phyloP scores from a whole-genome alignment of 2,329 filamentous ascomycete genomes.

The Alternaria arborescens region DNA sequence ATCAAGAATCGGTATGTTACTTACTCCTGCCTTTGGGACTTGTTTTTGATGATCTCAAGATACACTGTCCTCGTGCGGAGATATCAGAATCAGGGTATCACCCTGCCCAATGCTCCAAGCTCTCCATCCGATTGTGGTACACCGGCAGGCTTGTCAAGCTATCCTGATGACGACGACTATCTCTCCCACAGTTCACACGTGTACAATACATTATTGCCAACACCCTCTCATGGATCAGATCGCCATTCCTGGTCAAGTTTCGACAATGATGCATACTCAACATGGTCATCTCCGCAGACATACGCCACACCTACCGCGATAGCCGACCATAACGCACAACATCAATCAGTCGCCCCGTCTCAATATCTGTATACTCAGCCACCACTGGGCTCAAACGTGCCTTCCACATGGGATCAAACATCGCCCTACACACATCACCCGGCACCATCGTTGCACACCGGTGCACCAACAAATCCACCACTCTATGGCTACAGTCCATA shows the following conservation, averaged over 20 bases:
- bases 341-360: slow-evolving; percentile 14
- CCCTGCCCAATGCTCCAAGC: slow-evolving; percentile 32
- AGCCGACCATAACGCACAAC: slow-evolving; percentile 15
- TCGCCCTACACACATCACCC: slow-evolving; percentile 26
- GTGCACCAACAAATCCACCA: slow-evolving; percentile 18
- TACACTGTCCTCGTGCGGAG: slow-evolving; percentile 45
- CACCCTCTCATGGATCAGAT: slow-evolving; percentile 28
- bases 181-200: slow-evolving; percentile 20
- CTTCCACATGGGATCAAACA: slow-evolving; percentile 29
- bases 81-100: slow-evolving; percentile 43
- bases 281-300: slow-evolving; percentile 35
- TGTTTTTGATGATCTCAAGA: slow-evolving; percentile 16
- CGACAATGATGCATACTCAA: slow-evolving; percentile 28
- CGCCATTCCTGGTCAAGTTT: slow-evolving; percentile 33
- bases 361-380: slow-evolving; percentile 23
- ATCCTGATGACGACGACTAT: slow-evolving; percentile 33
- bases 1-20: slow-evolving; percentile 50
- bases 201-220: slow-evolving; percentile 30
- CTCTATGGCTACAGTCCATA: slow-evolving; percentile 27
- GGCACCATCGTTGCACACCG: slow-evolving; percentile 26
- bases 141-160: slow-evolving; percentile 17
- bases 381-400: slow-evolving; percentile 17
- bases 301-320: slow-evolving; percentile 25
- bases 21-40: not conserved
- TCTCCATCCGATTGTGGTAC: slow-evolving; percentile 32